Percentiles rank a stretch among this genome's conserved stretches.
Evolutionary conservation across 768 basidiomycete species (phyloP).

Genomic region (Tulasnella sp.): DNA sequence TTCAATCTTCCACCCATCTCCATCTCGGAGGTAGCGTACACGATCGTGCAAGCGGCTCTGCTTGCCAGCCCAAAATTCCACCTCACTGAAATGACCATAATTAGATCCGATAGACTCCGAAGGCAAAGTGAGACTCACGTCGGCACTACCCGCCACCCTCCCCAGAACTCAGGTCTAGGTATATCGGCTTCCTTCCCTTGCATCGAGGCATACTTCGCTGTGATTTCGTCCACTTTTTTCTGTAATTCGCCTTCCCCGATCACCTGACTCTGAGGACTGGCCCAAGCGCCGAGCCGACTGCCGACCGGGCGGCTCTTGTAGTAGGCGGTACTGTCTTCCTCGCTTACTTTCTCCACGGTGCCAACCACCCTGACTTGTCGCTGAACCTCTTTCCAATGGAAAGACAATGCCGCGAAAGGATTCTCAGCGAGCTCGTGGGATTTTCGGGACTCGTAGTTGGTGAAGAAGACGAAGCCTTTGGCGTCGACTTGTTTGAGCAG

Average conservation of each 20-base stretch:
- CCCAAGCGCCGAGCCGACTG: slow-evolving; percentile 88
- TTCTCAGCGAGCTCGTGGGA: slow-evolving; percentile 73
- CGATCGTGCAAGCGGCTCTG: slow-evolving; percentile 93
- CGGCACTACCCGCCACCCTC: slow-evolving; percentile 93
- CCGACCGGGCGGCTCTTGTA: slow-evolving; percentile 77
- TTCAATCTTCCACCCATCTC: slow-evolving; percentile 72
- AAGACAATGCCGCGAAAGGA: slow-evolving; percentile 74
- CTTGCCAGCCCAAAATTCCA: slow-evolving; percentile 97
- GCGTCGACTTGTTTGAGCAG: slow-evolving; percentile 66
- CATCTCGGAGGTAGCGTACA: slow-evolving; percentile 63
- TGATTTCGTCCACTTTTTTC: slow-evolving; percentile 54
- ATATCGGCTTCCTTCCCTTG: slow-evolving; percentile 49
- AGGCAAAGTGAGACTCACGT: slow-evolving; percentile 49
- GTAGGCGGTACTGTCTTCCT: slow-evolving; percentile 76
- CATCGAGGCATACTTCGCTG: slow-evolving; percentile 52
- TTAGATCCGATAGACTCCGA: slow-evolving; percentile 16
- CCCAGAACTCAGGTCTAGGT: slow-evolving; percentile 89
- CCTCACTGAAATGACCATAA: slow-evolving; percentile 56
- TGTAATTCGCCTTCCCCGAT: slow-evolving; percentile 71
- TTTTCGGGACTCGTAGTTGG: slow-evolving; percentile 94
- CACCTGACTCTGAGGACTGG: slow-evolving; percentile 79
- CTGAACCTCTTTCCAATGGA: slow-evolving; percentile 88
- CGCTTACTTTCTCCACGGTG: slow-evolving; percentile 69
- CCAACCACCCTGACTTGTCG: slow-evolving; percentile 82
- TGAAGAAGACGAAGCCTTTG: slow-evolving; percentile 73